Conservation (phyloP, 345 rosid species). For the Acer saccharum region DNA sequence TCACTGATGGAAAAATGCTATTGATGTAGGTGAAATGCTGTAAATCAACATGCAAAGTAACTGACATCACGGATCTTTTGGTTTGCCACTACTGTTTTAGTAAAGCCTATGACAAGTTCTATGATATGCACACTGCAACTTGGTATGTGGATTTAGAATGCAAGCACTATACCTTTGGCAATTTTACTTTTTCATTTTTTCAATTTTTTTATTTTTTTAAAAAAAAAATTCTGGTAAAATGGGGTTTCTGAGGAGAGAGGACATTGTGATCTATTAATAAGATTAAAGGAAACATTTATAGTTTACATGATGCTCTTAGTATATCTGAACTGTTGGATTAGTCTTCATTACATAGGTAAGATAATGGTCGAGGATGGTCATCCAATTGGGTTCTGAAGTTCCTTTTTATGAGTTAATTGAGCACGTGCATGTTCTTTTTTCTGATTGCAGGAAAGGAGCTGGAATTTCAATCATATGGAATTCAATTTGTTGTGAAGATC, state of each 20-base stretch:
- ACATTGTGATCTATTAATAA: neutral
- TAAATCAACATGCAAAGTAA: conserved; percentile 68
- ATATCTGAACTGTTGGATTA: neutral
- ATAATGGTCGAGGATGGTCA: neutral
- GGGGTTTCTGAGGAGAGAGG: neutral
- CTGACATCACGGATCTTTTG: conserved; percentile 62
- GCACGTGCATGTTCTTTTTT: neutral
- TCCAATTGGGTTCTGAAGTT: neutral
- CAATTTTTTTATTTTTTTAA: neutral
- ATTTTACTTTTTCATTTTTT: too few relatives aligned
- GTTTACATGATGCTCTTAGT: neutral
- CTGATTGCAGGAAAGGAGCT: conserved; percentile 49
- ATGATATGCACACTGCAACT: conserved; percentile 68
- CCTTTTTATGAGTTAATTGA: neutral
- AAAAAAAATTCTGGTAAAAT: neutral
- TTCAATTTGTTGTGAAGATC: conserved; percentile 76
- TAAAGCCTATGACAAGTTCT: conserved; percentile 71
- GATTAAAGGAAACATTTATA: neutral
- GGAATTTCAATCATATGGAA: conserved; percentile 59
- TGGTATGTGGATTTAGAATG: conserved; percentile 59
- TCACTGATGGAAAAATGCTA: conserved; percentile 11
- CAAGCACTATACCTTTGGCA: too few relatives aligned
- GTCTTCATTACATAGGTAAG: neutral
- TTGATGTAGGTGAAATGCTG: conserved; percentile 70
- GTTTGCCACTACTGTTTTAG: conserved; percentile 67